Percentiles rank a stretch among this genome's conserved stretches.
These are phyloP conservation scores for Salix purpurea DNA, from an alignment of 345 rosid species.

Conservation along the genomic window DNA sequence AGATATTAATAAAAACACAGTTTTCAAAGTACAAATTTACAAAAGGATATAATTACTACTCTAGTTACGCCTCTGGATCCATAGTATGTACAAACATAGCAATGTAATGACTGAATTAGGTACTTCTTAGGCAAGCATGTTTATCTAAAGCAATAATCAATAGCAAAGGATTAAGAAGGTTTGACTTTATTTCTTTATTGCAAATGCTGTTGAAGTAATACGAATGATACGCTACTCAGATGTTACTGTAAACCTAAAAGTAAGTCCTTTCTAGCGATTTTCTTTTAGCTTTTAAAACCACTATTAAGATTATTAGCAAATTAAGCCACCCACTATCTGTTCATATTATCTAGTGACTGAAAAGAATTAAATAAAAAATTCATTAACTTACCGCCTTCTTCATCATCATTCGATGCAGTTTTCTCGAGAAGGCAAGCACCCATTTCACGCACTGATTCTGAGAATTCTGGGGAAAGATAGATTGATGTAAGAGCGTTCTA, in stretches of 20 bases:
- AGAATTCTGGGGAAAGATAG: constrained; percentile 55
- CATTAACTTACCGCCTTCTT: constrained; percentile 62
- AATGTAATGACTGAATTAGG: neutral
- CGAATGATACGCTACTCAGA: neutral
- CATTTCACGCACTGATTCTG: constrained; percentile 89
- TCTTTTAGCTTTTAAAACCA: neutral
- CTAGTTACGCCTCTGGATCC: neutral
- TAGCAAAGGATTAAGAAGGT: neutral
- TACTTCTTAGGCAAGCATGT: neutral
- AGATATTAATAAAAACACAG: neutral
- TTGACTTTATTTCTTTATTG: neutral
- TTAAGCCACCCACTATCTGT: neutral
- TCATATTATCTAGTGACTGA: neutral
- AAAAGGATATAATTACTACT: neutral
- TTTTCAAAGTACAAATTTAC: neutral
- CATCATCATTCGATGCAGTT: constrained; percentile 65
- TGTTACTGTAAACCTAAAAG: neutral
- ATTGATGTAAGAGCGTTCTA: neutral
- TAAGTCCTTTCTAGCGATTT: neutral
- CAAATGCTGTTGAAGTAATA: neutral
- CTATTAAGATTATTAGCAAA: neutral
- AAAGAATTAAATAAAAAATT: neutral
- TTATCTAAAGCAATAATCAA: neutral
- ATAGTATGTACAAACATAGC: neutral
- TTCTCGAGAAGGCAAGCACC: constrained; percentile 84